A percentile compares a stretch with the other conserved stretches of the same genome.
Evolutionary conservation across 179 eudicot genomes (phyloP).

Genomic region (Silene noctiflora): DNA sequence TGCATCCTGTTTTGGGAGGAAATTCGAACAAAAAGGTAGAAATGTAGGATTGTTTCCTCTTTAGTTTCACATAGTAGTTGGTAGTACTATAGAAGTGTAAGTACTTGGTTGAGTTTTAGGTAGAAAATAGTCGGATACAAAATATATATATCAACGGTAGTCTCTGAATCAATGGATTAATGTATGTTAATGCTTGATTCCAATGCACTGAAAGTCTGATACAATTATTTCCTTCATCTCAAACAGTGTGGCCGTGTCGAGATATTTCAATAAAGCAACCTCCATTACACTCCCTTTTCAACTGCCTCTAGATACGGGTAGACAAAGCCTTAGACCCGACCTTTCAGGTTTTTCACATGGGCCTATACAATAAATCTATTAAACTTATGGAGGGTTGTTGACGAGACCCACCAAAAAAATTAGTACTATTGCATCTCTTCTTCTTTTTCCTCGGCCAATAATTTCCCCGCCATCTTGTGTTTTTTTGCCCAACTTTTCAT

Average conservation of each 20-base stretch:
- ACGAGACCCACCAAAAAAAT: no score
- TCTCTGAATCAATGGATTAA: not conserved
- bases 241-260: not conserved
- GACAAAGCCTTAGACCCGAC: not conserved
- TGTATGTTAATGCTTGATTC: not conserved
- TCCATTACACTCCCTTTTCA: not conserved
- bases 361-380: no score
- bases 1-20: not conserved
- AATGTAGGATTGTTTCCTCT: not conserved
- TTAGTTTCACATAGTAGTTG: no score
- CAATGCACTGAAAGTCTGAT: not conserved
- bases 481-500: no score
- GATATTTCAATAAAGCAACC: not conserved
- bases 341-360: no score
- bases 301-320: not conserved
- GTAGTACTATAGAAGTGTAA: not conserved
- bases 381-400: no score
- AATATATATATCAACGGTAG: not conserved
- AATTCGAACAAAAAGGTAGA: not conserved
- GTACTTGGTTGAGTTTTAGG: conserved; percentile 3
- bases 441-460: no score
- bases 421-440: no score
- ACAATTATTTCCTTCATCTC: not conserved
- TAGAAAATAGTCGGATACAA: not conserved
- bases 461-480: no score